A percentile compares a stretch with the other conserved stretches of the same genome.
These are phyloP conservation scores for Saussurea involucrata DNA, from an alignment of 129 eudicot genomes.

Conservation along the genomic window DNA sequence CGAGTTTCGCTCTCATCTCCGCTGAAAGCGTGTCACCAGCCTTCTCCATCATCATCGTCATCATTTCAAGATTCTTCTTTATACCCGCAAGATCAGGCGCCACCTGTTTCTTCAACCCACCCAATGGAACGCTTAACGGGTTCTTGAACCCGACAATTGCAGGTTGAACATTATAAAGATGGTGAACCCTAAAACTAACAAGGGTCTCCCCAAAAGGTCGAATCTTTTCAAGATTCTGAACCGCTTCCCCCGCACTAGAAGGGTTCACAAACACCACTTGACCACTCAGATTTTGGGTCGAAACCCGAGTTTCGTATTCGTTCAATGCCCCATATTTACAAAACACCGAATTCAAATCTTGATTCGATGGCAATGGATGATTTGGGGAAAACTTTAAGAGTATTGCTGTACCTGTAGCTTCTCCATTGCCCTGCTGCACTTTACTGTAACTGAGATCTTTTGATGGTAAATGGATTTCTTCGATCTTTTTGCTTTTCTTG, in stretches of 20 bases:
- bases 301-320: constrained; percentile 35
- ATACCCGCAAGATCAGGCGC: constrained; percentile 43
- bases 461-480: constrained; percentile 33
- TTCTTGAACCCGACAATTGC: constrained; percentile 7
- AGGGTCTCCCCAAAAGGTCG: constrained; percentile 53
- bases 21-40: constrained; percentile 57
- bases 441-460: constrained; percentile 5
- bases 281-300: constrained; percentile 19
- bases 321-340: constrained; percentile 48
- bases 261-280: constrained; percentile 44
- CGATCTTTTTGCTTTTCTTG: constrained; percentile 28
- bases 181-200: constrained; percentile 36
- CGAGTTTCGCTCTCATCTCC: constrained; percentile 71
- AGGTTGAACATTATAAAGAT: constrained; percentile 24
- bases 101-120: constrained; percentile 14
- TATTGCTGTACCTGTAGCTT: constrained; percentile 44
- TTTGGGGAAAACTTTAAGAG: constrained; percentile 43
- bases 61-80: constrained; percentile 71
- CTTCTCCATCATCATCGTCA: constrained; percentile 76
- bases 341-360: constrained; percentile 41
- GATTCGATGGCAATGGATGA: constrained; percentile 37
- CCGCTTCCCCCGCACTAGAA: constrained; percentile 42
- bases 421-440: constrained; percentile 27
- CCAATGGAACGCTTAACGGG: constrained; percentile 5
- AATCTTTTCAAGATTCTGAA: constrained; percentile 41